phyloP scores from a whole-genome alignment of 257 asterid genomes.

The Haberlea rhodopensis region DNA sequence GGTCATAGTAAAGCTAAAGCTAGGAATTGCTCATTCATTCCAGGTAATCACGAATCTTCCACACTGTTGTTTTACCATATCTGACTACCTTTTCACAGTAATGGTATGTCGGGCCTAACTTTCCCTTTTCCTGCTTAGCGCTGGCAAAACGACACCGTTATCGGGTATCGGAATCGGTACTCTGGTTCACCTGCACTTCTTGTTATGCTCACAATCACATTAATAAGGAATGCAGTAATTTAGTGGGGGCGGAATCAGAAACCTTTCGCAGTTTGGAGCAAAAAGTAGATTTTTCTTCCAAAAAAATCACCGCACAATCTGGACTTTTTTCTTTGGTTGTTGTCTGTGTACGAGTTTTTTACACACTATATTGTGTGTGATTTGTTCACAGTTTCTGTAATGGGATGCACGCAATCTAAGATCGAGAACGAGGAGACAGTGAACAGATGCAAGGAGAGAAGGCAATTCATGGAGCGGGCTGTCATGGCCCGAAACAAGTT shows the following conservation, averaged over 20 bases:
- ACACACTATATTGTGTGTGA: not conserved
- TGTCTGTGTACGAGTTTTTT: not conserved
- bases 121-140: constrained; percentile 18
- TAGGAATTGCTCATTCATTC: not conserved
- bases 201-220: not conserved
- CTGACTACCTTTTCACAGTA: constrained; percentile 13
- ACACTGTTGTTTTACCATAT: constrained; percentile 10
- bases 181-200: constrained; percentile 30
- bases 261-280: too few relatives aligned
- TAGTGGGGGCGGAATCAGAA: too few relatives aligned
- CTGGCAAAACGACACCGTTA: not conserved
- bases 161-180: constrained; percentile 12
- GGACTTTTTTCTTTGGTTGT: constrained; percentile 8
- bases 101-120: constrained; percentile 27
- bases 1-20: not conserved
- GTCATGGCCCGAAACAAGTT: constrained; percentile 82
- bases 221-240: too few relatives aligned
- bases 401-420: constrained; percentile 92
- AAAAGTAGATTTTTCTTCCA: not conserved
- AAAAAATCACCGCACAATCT: constrained; percentile 19
- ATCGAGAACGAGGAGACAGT: constrained; percentile 93
- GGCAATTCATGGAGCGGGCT: constrained; percentile 74
- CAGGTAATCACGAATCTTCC: constrained; percentile 22
- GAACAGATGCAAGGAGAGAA: constrained; percentile 85
- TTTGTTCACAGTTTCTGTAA: constrained; percentile 11